A percentile compares a stretch with the other conserved stretches of the same genome.
Conservation (phyloP, 2,329 filamentous ascomycete species). For the Waltergamsia citrina region DNA sequence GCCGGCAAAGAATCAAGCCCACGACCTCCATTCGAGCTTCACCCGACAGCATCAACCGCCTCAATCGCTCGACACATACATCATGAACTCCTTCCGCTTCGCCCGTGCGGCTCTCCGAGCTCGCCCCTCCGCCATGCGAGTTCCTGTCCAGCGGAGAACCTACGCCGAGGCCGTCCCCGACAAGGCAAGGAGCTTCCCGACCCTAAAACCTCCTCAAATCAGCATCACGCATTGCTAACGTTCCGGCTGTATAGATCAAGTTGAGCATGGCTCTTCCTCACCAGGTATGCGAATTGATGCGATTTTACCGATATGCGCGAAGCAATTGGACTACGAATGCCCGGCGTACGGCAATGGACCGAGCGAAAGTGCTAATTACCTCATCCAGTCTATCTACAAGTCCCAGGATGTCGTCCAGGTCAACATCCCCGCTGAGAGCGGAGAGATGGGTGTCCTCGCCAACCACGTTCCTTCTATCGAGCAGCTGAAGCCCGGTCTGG, state of each 20-base stretch:
- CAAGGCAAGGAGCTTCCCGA: slow-evolving; percentile 47
- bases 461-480: slow-evolving; percentile 99
- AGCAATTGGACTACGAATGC: slow-evolving; percentile 7
- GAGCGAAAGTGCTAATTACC: slow-evolving; percentile 37
- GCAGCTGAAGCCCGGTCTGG: slow-evolving; percentile 92
- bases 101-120: slow-evolving; percentile 83
- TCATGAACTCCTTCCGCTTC: slow-evolving; percentile 92
- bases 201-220: slow-evolving; percentile 12
- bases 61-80: slow-evolving; percentile 27
- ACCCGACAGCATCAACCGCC: slow-evolving; percentile 28
- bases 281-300: slow-evolving; percentile 63
- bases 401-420: slow-evolving; percentile 77
- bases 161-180: slow-evolving; percentile 84
- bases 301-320: not conserved
- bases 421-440: slow-evolving; percentile 96
- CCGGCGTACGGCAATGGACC: slow-evolving; percentile 13
- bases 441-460: slow-evolving; percentile 98
- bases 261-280: slow-evolving; percentile 95
- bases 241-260: slow-evolving; percentile 59
- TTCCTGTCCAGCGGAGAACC: slow-evolving; percentile 73
- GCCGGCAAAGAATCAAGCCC: slow-evolving; percentile 38
- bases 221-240: slow-evolving; percentile 6
- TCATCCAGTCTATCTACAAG: slow-evolving; percentile 60
- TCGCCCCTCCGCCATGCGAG: slow-evolving; percentile 66
- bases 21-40: slow-evolving; percentile 24